Evolutionary conservation across 805 yeast species (phyloP).

Genomic region (Candida coleopterorum): DNA sequence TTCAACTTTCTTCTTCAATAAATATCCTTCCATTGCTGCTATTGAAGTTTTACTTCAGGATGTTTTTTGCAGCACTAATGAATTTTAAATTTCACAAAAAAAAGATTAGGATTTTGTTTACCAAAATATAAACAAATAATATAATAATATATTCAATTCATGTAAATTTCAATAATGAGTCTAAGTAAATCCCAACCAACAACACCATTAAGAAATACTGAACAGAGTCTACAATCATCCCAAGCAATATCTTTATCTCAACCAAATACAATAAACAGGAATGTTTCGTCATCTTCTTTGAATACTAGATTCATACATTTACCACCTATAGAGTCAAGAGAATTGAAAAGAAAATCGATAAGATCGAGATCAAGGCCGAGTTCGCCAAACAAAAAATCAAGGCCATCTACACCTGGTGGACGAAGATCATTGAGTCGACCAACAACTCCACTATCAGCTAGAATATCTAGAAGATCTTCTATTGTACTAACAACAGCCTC

Average conservation of each 20-base stretch:
- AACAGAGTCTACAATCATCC: not conserved
- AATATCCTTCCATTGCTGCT: too few relatives aligned
- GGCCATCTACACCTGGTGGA: not conserved
- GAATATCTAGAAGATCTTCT: slow-evolving; percentile 20
- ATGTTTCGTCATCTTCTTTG: not conserved
- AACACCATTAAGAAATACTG: slow-evolving; percentile 4
- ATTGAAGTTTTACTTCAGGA: too few relatives aligned
- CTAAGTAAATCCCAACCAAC: slow-evolving; percentile 6
- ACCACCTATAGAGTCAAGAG: slow-evolving; percentile 11
- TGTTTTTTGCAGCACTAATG: too few relatives aligned
- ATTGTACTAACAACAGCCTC: slow-evolving; percentile 16
- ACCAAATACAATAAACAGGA: slow-evolving; percentile 1
- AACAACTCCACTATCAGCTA: not conserved
- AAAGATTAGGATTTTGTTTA: too few relatives aligned
- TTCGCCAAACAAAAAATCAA: not conserved
- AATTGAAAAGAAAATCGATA: too few relatives aligned
- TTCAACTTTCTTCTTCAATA: too few relatives aligned
- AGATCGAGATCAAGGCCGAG: not conserved
- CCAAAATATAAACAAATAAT: too few relatives aligned
- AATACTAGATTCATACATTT: slow-evolving; percentile 6
- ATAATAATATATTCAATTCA: too few relatives aligned
- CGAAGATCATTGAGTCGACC: not conserved
- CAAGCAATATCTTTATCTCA: not conserved
- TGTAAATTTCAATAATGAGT: slow-evolving; percentile 1
- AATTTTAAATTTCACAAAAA: too few relatives aligned